Base-by-base conservation (phyloP, 2,329 filamentous ascomycete genomes). In the Ophiostoma piceae region DNA sequence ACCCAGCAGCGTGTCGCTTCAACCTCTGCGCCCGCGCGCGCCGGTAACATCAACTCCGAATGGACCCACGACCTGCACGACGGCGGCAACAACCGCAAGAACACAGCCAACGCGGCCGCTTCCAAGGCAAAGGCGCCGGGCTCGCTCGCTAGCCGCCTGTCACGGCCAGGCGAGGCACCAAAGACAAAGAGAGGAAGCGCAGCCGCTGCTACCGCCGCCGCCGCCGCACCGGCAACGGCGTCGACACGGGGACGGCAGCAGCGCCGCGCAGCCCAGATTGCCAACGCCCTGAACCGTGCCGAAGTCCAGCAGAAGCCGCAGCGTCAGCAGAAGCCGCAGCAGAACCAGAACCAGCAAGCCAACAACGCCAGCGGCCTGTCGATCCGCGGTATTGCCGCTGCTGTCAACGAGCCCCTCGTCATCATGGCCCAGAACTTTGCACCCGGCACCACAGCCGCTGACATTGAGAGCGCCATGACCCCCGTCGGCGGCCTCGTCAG, bases 341-440 rank as follows among this genome's bases (percentile, higher is more conserved):
- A 67, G 47, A 62, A 47, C 51, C 12, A 65, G 26, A 71, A 72
- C 51, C 67, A 75, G 74, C 47, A 67, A 19, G 26, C 16, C 22
- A 19, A 11, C 11, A 7, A 35, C 12, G 65, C 41, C 3, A 43
- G 11, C 19, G 88, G 89, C 26, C 84, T 94, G 65, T 88, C 84
- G 47, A 94, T 95, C 73, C 84, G 87, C 68, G 92, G 92, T n/a
- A 81, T 90, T 9, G 88, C 88, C 0, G 89, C 90, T 0, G 70
- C 64, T 6, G 47, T 35, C 67, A 65, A 67, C 69, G 72, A 73
- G 68, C 90, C 90, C 1, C 92, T 86, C 74, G 85, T 86, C 22
- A 85, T 95, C 32, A 85, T 92, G 77, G 91, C 90, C 2, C 89
- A 91, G 78, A 95, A 95, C 81, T 92, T 95, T 77, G 92, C 91